phyloP scores from a whole-genome alignment of 1,284 basidiomycete species.

The Acaromyces ingoldii region DNA sequence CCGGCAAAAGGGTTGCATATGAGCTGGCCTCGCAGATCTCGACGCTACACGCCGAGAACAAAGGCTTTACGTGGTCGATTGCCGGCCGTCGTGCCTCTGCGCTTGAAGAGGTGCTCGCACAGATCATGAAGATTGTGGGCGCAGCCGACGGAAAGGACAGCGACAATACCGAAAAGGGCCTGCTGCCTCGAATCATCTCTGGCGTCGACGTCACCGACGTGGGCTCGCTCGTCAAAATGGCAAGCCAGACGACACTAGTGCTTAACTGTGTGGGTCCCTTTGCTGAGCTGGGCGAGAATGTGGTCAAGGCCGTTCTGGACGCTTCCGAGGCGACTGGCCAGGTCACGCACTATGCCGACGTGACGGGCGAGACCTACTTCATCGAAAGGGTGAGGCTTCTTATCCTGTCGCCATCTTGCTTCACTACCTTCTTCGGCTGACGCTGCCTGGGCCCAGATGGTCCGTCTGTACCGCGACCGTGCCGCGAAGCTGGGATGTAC shows the following conservation, averaged over 20 bases:
- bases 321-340: slow-evolving; percentile 47
- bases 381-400: not conserved
- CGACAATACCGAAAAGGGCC: slow-evolving; percentile 63
- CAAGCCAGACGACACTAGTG: slow-evolving; percentile 3
- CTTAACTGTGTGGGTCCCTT: slow-evolving; percentile 10
- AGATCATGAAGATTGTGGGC: slow-evolving; percentile 47
- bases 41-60: slow-evolving; percentile 4
- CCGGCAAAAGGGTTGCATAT: slow-evolving; percentile 29
- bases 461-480: slow-evolving; percentile 9
- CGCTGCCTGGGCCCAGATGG: not conserved
- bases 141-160: slow-evolving; percentile 59
- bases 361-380: slow-evolving; percentile 12
- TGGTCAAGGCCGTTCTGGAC: slow-evolving; percentile 60
- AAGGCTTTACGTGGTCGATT: slow-evolving; percentile 23
- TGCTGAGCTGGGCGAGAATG: slow-evolving; percentile 62
- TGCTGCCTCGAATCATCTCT: slow-evolving; percentile 62
- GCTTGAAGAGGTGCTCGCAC: slow-evolving; percentile 19
- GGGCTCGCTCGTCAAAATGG: slow-evolving; percentile 1
- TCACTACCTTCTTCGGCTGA: not conserved
- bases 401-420: not conserved
- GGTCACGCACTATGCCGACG: slow-evolving; percentile 7
- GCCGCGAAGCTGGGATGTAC: slow-evolving; percentile 2
- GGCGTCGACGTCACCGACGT: slow-evolving; percentile 6
- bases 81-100: slow-evolving; percentile 34
- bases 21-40: slow-evolving; percentile 30